Percentiles rank a stretch among this genome's conserved stretches.
Conservation (phyloP, 2,329 filamentous ascomycete genomes). For the Scorias spongiosa region DNA sequence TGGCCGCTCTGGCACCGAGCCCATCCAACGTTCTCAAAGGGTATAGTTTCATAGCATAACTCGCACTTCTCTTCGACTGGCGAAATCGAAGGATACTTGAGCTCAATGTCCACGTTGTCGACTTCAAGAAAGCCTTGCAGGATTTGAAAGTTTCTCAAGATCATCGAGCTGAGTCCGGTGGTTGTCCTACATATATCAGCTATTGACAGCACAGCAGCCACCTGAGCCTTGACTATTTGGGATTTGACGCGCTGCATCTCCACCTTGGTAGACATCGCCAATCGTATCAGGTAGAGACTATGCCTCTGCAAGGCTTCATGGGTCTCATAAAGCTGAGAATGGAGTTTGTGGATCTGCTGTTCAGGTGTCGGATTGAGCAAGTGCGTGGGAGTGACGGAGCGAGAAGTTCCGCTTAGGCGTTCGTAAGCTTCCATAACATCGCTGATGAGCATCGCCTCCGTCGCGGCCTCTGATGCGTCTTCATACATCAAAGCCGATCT, state of each 20-base stretch:
- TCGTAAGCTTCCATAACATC: no score
- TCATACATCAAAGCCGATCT: no score
- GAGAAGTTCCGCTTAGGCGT: no score
- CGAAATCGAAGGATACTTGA: not conserved
- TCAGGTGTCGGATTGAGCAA: no score
- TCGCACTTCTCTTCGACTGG: slow-evolving; percentile 33
- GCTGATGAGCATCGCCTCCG: no score
- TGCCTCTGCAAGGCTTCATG: not conserved
- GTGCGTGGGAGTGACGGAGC: no score
- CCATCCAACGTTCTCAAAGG: slow-evolving; percentile 31
- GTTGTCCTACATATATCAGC: not conserved
- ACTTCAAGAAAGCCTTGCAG: not conserved
- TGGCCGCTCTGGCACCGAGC: slow-evolving; percentile 38
- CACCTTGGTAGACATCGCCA: not conserved
- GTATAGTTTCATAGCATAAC: slow-evolving; percentile 34
- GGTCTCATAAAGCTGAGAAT: slow-evolving; percentile 2
- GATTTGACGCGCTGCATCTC: not conserved
- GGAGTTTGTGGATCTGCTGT: not conserved
- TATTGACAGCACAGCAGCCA: not conserved
- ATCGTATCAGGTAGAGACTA: not conserved
- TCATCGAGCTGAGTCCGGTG: not conserved
- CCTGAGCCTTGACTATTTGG: not conserved
- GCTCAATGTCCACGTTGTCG: not conserved
- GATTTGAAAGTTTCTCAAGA: not conserved
- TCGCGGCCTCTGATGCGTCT: no score